These are phyloP conservation scores for Rhododendron williamsianum DNA, from an alignment of 148 eudicot genomes.

Conservation along the genomic window DNA sequence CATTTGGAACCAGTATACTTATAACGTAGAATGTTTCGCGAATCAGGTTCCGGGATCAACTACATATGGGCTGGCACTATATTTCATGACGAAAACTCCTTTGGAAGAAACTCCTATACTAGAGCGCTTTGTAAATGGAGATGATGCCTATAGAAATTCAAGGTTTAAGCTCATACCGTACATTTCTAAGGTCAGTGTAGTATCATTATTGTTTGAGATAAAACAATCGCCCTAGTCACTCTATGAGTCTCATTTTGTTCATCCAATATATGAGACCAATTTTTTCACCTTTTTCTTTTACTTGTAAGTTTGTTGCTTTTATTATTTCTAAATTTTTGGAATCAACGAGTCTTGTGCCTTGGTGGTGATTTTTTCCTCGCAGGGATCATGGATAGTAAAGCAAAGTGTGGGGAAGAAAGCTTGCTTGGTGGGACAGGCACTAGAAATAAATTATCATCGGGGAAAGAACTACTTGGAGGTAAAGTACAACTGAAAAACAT, in stretches of 20 bases:
- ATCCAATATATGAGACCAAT: neutral
- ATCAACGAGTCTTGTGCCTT: neutral
- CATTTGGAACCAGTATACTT: neutral
- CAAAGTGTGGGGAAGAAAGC: slow-evolving; percentile 76
- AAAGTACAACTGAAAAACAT: neutral
- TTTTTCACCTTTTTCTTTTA: neutral
- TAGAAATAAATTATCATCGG: slow-evolving; percentile 45
- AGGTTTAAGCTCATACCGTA: slow-evolving; percentile 71
- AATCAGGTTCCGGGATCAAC: slow-evolving; percentile 56
- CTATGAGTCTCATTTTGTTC: neutral
- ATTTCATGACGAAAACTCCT: slow-evolving; percentile 56
- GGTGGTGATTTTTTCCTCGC: slow-evolving; percentile 9
- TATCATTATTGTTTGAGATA: neutral
- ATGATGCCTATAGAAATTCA: slow-evolving; percentile 50
- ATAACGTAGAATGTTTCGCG: neutral
- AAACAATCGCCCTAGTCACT: neutral
- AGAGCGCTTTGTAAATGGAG: slow-evolving; percentile 56
- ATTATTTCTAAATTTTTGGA: neutral
- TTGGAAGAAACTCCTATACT: slow-evolving; percentile 39
- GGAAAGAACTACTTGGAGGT: slow-evolving; percentile 84
- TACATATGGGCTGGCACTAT: slow-evolving; percentile 39
- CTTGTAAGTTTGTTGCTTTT: neutral
- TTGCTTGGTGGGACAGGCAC: slow-evolving; percentile 64
- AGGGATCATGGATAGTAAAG: slow-evolving; percentile 92
- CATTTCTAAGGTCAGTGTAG: slow-evolving; percentile 44